These are phyloP conservation scores for Dissoconium aciculare DNA, from an alignment of 2,329 filamentous ascomycete genomes.

Conservation along the genomic window DNA sequence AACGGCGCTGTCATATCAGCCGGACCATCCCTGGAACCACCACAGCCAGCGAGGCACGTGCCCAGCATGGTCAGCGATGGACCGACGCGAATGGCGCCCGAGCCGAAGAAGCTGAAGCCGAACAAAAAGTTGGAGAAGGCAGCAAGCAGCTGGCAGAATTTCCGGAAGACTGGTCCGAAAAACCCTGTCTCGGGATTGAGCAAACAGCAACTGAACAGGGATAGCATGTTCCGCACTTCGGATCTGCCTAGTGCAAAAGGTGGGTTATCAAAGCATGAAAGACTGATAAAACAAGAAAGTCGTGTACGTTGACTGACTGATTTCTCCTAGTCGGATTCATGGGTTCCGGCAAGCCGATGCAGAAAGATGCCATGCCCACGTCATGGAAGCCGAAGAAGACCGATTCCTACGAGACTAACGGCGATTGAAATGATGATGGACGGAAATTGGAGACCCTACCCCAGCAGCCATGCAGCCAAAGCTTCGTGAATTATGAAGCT, in stretches of 20 bases:
- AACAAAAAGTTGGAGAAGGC: constrained; percentile 81
- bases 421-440: too few species aligned
- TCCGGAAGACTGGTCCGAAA: constrained; percentile 51
- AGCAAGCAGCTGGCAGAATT: constrained; percentile 92
- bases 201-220: constrained; percentile 17
- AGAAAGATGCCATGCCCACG: constrained; percentile 49
- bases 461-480: too few species aligned
- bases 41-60: constrained; percentile 47
- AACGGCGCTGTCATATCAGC: constrained; percentile 48
- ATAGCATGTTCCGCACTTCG: constrained; percentile 42
- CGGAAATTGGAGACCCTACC: too few species aligned
- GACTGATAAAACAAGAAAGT: too few species aligned
- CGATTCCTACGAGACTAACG: constrained; percentile 8
- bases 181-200: constrained; percentile 13
- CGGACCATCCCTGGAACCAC: constrained; percentile 50
- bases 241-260: constrained; percentile 76
- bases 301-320: constrained; percentile 18
- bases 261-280: too few species aligned
- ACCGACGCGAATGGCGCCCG: constrained; percentile 28
- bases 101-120: constrained; percentile 69
- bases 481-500: constrained; percentile 11
- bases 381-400: constrained; percentile 17
- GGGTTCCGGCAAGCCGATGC: constrained; percentile 88
- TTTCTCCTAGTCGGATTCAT: constrained; percentile 68
- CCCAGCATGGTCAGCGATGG: constrained; percentile 48